Base-by-base conservation (phyloP, 176 grass and related monocot species). In the Guadua angustifolia region DNA sequence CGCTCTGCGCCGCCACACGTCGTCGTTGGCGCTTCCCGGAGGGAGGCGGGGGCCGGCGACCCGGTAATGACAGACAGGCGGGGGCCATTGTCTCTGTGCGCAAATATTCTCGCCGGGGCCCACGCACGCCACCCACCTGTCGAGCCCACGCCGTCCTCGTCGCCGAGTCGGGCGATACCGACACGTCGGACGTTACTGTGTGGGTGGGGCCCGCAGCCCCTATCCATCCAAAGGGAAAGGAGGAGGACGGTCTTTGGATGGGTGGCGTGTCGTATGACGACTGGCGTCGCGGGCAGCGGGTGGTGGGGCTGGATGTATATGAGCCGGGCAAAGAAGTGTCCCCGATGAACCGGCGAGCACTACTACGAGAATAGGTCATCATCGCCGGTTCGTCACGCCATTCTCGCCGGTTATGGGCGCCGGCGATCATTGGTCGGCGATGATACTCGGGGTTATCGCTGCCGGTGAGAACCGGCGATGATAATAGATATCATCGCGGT, bases 321-420 rank as follows among this genome's bases (percentile, higher is more conserved):
- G 29, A 29, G 29, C 29, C 1, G 29, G 29, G 29, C 29, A 29
- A n/a, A n/a, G 29, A 0, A 0, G 1, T 91, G 88, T 86, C 82
- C 36, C 79, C 83, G 46, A 88, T 94, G 88, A 91, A 91, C 74
- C 29, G 67, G n/a, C n/a, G n/a, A n/a, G n/a, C n/a, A n/a, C n/a
- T n/a, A n/a, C n/a, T n/a, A n/a, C n/a, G n/a, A n/a, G n/a, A n/a
- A n/a, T n/a, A n/a, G n/a, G n/a, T n/a, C n/a, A n/a, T n/a, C n/a
- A n/a, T n/a, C n/a, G n/a, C n/a, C n/a, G n/a, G n/a, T n/a, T n/a
- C n/a, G n/a, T n/a, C n/a, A n/a, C n/a, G n/a, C n/a, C n/a, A n/a
- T n/a, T n/a, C n/a, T n/a, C n/a, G n/a, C n/a, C n/a, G n/a, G n/a
- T n/a, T n/a, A n/a, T n/a, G n/a, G n/a, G n/a, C n/a, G n/a, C n/a